Evolutionary conservation across 495 filamentous ascomycete genomes (phyloP).

Genomic region (Neurospora sp.): DNA sequence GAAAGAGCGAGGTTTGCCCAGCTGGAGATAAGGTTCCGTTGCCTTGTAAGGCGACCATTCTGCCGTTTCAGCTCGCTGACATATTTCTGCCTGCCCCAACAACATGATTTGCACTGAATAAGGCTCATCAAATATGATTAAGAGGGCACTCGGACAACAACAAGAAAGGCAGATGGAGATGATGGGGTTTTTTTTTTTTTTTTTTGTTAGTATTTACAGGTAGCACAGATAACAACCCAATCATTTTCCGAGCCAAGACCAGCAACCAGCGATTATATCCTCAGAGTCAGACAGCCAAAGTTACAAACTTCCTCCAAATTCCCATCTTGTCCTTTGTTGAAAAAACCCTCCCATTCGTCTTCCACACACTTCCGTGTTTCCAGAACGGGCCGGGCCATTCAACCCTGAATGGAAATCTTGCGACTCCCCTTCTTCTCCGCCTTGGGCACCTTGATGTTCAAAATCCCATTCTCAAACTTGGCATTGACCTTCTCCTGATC

Average conservation of each 20-base stretch:
- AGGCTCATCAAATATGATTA: neutral
- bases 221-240: neutral
- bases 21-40: neutral
- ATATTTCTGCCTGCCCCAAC: neutral
- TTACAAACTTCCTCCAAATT: neutral
- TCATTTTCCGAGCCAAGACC: neutral
- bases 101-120: neutral
- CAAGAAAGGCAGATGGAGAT: neutral
- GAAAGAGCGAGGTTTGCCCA: too few relatives aligned
- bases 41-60: neutral
- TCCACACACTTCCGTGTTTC: neutral
- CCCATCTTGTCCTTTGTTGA: neutral
- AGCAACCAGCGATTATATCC: neutral
- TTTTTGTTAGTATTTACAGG: neutral
- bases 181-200: neutral
- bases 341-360: neutral
- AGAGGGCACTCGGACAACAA: neutral
- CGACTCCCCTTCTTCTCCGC: slow-evolving; percentile 35
- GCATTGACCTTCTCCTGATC: slow-evolving; percentile 77
- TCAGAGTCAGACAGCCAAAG: neutral
- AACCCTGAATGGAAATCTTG: slow-evolving; percentile 13
- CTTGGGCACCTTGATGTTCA: slow-evolving; percentile 71
- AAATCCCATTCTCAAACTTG: slow-evolving; percentile 47
- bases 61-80: neutral
- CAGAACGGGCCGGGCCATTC: neutral